Percentiles rank a stretch among this genome's conserved stretches.
Conservation (phyloP, 1,139 yeast genomes). For the Debaryomycetaceae sp. region DNA sequence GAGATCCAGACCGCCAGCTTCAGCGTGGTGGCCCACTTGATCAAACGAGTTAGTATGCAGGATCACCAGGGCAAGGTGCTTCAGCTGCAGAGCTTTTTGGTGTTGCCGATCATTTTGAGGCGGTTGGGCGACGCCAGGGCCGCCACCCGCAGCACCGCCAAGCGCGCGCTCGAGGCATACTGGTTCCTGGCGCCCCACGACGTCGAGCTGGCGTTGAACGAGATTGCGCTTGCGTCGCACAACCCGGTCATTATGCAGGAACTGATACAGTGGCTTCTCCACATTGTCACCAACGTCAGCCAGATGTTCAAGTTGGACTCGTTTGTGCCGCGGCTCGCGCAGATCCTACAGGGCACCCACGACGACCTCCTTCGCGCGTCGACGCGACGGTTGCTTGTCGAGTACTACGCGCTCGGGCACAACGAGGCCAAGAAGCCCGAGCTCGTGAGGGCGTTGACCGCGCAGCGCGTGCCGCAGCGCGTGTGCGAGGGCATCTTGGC, state of each 20-base stretch:
- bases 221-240: constrained; percentile 47
- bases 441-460: constrained; percentile 43
- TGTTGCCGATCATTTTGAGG: constrained; percentile 55
- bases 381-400: constrained; percentile 19
- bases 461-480: constrained; percentile 28
- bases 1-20: constrained; percentile 50
- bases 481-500: constrained; percentile 6
- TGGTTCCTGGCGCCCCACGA: constrained; percentile 61
- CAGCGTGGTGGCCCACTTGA: constrained; percentile 68
- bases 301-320: constrained; percentile 28
- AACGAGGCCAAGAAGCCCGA: constrained; percentile 36
- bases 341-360: constrained; percentile 12
- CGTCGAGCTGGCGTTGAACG: constrained; percentile 47
- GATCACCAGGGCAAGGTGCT: constrained; percentile 47
- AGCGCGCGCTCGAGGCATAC: constrained; percentile 56
- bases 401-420: constrained; percentile 25
- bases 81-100: constrained; percentile 41
- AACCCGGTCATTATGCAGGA: constrained; percentile 41
- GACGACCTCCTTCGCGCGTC: constrained; percentile 14
- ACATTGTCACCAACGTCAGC: constrained; percentile 26
- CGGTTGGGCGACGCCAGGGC: constrained; percentile 47
- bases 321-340: constrained; percentile 24
- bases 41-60: constrained; percentile 74
- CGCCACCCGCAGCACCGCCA: constrained; percentile 43
- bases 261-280: constrained; percentile 29